Base-by-base conservation (phyloP, 2,329 filamentous ascomycete genomes). In the Albophoma yamanashiensis region DNA sequence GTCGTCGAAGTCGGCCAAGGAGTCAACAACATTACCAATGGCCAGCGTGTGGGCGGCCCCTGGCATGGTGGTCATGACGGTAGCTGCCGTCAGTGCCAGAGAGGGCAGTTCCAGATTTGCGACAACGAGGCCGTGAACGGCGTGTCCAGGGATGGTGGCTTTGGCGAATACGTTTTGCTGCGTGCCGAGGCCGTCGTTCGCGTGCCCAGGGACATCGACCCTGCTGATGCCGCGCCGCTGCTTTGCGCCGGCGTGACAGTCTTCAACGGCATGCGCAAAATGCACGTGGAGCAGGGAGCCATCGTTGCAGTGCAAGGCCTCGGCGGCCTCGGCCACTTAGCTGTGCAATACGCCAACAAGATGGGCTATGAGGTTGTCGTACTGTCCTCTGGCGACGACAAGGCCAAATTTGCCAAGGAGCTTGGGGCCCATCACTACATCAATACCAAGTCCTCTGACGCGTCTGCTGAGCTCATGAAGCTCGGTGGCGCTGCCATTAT, bases 321-420 rank as follows among this genome's bases (percentile, higher is more conserved):
- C 3, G 86, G 91, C 57, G 90, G 89, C 1, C 79, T 92, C 0
- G 89, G 89, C 2, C 89, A 93, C 71, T 71, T 93, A 38, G 89
- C 88, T 0, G 85, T 92, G 38, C 89, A 92, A 70, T 92, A 87
- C 69, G 88, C 88, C 5, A 78, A 78, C 57, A 85, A 86, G 73
- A 91, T 92, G 88, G 89, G 89, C 5, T 92, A 88, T 72, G 80
- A 83, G 61, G 84, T 89, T 6, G 84, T 84, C 1, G 89, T 87
- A 0, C 79, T 92, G 57, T 88, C 84, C 12, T 82, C 83, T 0
- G 84, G 85, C 11, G 80, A 84, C 62, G 79, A 77, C 65, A 93
- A 93, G 78, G 81, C 81, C 62, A 80, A 84, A 0, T 89, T 92
- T 67, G 88, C 89, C 0, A 71, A 67, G 61, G 60, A 74, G 59